A percentile compares a stretch with the other conserved stretches of the same genome.
Conservation (phyloP, 2,329 filamentous ascomycete species). For the Diatrype stigma region DNA sequence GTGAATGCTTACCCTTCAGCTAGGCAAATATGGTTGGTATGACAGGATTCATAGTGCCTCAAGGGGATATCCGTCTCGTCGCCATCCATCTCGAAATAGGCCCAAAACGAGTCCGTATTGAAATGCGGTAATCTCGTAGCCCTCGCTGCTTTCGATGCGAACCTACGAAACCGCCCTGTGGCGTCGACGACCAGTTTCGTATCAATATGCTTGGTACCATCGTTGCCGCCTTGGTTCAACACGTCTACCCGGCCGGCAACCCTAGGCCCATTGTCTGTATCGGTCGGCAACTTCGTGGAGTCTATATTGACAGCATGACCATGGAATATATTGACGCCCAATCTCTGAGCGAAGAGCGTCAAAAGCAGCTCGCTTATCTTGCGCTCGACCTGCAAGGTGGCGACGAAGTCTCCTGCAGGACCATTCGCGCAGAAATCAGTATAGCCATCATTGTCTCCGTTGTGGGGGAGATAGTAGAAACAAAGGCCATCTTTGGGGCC, state of each 20-base stretch:
- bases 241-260: neutral
- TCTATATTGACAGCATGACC: constrained; percentile 9
- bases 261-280: too few relatives aligned
- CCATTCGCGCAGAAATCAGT: constrained; percentile 10
- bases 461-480: constrained; percentile 18
- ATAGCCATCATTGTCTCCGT: constrained; percentile 9
- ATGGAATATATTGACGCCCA: constrained; percentile 21
- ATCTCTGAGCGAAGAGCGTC: constrained; percentile 20
- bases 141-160: constrained; percentile 15
- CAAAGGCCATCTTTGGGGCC: constrained; percentile 22
- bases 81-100: constrained; percentile 14
- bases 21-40: constrained; percentile 25
- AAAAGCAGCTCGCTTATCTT: constrained; percentile 23
- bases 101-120: constrained; percentile 11
- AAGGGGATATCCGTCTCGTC: constrained; percentile 20
- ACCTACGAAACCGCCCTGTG: constrained; percentile 15
- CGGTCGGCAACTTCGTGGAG: neutral
- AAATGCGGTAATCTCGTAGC: constrained; percentile 15
- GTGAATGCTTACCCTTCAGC: constrained; percentile 13
- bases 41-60: constrained; percentile 16
- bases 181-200: constrained; percentile 18
- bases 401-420: constrained; percentile 14
- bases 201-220: constrained; percentile 1
- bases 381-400: constrained; percentile 18
- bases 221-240: constrained; percentile 1